These are phyloP conservation scores for Penicillium sp. DNA, from an alignment of 2,329 filamentous ascomycete species.

Conservation along the genomic window DNA sequence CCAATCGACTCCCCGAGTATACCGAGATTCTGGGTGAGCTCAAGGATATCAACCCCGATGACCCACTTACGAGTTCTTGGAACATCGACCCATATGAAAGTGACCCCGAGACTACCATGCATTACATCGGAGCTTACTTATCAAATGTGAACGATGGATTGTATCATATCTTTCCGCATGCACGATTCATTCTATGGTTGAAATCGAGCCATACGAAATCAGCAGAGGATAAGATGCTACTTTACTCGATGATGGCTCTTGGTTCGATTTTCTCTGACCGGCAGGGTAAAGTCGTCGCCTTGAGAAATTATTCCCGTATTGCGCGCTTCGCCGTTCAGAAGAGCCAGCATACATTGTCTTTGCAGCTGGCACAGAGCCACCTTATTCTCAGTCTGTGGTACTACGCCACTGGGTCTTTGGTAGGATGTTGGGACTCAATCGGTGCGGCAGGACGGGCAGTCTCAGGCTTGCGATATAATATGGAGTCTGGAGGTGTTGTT, in stretches of 20 bases:
- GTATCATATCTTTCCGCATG: slow-evolving; percentile 56
- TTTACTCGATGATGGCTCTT: slow-evolving; percentile 60
- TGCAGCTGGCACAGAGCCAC: slow-evolving; percentile 66
- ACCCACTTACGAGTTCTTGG: slow-evolving; percentile 41
- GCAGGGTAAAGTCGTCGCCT: slow-evolving; percentile 44
- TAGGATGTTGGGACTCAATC: slow-evolving; percentile 62
- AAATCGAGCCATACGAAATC: slow-evolving; percentile 49
- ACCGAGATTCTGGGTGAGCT: slow-evolving; percentile 33
- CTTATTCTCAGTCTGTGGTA: slow-evolving; percentile 67
- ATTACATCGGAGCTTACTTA: slow-evolving; percentile 58
- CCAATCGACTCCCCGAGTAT: slow-evolving; percentile 24
- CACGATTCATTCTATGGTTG: slow-evolving; percentile 56
- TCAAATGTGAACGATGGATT: slow-evolving; percentile 54
- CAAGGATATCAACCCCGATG: slow-evolving; percentile 27
- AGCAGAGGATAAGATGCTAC: slow-evolving; percentile 56
- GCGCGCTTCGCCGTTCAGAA: slow-evolving; percentile 58
- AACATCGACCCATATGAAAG: slow-evolving; percentile 54
- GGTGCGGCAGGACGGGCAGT: slow-evolving; percentile 62
- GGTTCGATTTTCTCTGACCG: slow-evolving; percentile 55
- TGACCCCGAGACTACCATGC: slow-evolving; percentile 50
- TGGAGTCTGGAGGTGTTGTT: slow-evolving; percentile 55
- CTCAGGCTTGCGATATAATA: slow-evolving; percentile 60
- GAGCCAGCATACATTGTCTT: slow-evolving; percentile 51
- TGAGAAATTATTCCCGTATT: slow-evolving; percentile 53
- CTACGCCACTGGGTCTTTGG: slow-evolving; percentile 58